A percentile compares a stretch with the other conserved stretches of the same genome.
Evolutionary conservation across 2,329 filamentous ascomycete species (phyloP).

Genomic region (Zasmidium citrigriseum): DNA sequence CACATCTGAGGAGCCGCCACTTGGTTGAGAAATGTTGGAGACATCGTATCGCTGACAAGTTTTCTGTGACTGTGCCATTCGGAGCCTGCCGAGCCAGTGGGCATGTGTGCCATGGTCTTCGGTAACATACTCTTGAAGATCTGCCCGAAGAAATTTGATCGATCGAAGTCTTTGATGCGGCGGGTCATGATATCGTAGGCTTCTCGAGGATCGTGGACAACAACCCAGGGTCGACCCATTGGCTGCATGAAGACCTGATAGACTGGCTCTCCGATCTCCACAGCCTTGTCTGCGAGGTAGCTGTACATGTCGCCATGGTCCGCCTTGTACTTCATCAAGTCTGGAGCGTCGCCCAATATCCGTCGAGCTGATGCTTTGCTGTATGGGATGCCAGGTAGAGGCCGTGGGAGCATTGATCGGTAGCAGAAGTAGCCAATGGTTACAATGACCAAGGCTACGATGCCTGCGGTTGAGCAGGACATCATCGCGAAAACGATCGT

Average conservation of each 20-base stretch:
- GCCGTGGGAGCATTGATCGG: slow-evolving; percentile 39
- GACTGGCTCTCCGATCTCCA: slow-evolving; percentile 40
- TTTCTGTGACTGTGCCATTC: slow-evolving; percentile 30
- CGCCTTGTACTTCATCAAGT: slow-evolving; percentile 40
- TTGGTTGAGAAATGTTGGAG: slow-evolving; percentile 28
- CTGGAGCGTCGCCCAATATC: slow-evolving; percentile 48
- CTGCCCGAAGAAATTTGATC: slow-evolving; percentile 37
- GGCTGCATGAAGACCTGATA: slow-evolving; percentile 52
- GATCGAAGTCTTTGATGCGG: slow-evolving; percentile 49
- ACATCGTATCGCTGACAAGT: slow-evolving; percentile 33
- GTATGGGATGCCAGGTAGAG: slow-evolving; percentile 51
- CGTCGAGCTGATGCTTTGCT: slow-evolving; percentile 38
- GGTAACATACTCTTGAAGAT: slow-evolving; percentile 28
- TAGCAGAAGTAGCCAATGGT: neutral
- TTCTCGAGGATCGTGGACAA: slow-evolving; percentile 48
- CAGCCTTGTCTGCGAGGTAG: slow-evolving; percentile 16
- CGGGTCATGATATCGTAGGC: slow-evolving; percentile 49
- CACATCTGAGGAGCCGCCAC: slow-evolving; percentile 34
- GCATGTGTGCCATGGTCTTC: slow-evolving; percentile 26
- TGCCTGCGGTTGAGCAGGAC: neutral
- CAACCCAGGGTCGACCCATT: slow-evolving; percentile 44
- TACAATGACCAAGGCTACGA: neutral
- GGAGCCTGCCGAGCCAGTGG: slow-evolving; percentile 26
- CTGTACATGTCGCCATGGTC: slow-evolving; percentile 29
- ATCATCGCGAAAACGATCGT: too few species aligned